Base-by-base conservation (phyloP, 2,329 filamentous ascomycete genomes). In the Drechslerella dactyloides region DNA sequence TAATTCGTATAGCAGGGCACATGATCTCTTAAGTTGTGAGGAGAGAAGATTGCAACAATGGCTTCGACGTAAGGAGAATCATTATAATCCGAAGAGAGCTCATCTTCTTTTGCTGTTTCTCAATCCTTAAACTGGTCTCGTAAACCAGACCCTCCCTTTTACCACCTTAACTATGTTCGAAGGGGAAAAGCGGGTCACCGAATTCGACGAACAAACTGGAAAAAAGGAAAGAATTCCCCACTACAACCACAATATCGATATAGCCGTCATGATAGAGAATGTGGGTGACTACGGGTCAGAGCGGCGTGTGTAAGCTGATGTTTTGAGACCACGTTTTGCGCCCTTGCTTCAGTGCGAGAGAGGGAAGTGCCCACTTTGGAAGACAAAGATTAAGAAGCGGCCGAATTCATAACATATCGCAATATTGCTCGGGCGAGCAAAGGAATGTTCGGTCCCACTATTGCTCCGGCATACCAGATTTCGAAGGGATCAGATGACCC, bases 321-420 rank as follows among this genome's bases (percentile, higher is more conserved):
- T 17, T 44, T 44, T 64, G 60, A 72, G 66, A 60, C 68, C 68
- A 72, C 68, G 60, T 72, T 72, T 72, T 72, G 57, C 17, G 59
- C 66, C 66, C 66, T 70, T 70, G 54, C 58, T 63, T 60, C 7
- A 60, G 3, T 48, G 44, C 6, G n/a, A 48, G 37, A 15, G 27
- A 33, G 27, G 27, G 8, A 33, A 33, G 3, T 33, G 44, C 19
- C 2, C 17, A 23, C 11, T 11, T 48, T 19, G n/a, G 44, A 19
- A 15, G 44, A 48, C 21, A 48, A 48, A 48, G 19, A 6, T 42
- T 4, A 42, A 5, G 37, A 42, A 8, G 27, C 27, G 27, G 27
- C 13, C 13, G 5, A 15, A 17, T 42, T 42, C 11, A 42, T 42
- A 42, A 17, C 37, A 15, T 42, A 42, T 42, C 37, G n/a, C n/a